Percentiles rank a stretch among this genome's conserved stretches.
phyloP scores from a whole-genome alignment of 441 rosid genomes.

The Mallotus japonicus region DNA sequence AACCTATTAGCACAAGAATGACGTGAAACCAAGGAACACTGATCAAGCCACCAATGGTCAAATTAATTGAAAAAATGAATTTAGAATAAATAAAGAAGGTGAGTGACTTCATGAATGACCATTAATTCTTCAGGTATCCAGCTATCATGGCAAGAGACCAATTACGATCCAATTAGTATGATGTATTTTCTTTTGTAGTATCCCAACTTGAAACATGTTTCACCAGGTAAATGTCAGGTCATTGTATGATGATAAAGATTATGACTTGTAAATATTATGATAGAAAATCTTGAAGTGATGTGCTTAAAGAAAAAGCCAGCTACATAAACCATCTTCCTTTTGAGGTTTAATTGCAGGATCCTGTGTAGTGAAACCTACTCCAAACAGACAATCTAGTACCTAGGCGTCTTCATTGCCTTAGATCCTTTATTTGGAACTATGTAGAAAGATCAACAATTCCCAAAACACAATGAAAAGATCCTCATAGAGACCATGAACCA shows the following conservation, averaged over 20 bases:
- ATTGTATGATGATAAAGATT: too few relatives aligned
- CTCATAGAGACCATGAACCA: background rate
- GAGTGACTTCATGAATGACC: background rate
- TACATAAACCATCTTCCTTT: too few relatives aligned
- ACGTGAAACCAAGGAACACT: background rate
- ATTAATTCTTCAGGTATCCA: background rate
- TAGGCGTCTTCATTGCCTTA: background rate
- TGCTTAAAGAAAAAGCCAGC: too few relatives aligned
- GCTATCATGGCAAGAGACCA: too few relatives aligned
- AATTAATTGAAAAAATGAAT: background rate
- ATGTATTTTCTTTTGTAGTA: too few relatives aligned
- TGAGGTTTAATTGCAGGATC: too few relatives aligned
- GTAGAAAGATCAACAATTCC: background rate
- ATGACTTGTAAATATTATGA: too few relatives aligned
- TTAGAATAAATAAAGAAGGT: background rate
- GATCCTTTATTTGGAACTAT: background rate
- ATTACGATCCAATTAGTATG: background rate
- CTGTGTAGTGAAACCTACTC: background rate
- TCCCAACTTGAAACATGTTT: too few relatives aligned
- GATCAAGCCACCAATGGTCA: background rate
- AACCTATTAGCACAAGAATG: conserved; percentile 6
- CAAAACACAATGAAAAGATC: background rate
- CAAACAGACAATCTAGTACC: background rate
- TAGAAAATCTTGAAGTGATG: too few relatives aligned
- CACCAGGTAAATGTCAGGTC: too few relatives aligned